Conservation (phyloP, 2,329 filamentous ascomycete species). For the Penicillium brevicompactum region DNA sequence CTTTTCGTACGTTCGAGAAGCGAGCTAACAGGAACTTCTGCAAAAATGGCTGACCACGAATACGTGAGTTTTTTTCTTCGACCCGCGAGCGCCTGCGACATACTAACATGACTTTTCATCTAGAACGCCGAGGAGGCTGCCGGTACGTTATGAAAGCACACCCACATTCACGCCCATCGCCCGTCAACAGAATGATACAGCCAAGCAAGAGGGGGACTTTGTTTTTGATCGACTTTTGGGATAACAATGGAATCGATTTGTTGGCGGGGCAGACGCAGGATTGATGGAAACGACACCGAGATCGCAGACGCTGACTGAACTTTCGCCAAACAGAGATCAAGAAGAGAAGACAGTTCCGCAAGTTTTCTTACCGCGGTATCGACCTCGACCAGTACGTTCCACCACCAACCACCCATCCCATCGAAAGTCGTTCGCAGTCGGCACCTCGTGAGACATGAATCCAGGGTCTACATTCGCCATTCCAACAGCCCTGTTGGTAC, state of each 20-base stretch:
- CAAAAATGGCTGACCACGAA: conserved; percentile 84
- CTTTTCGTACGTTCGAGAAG: conserved; percentile 51
- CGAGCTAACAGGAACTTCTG: conserved; percentile 49
- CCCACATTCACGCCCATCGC: conserved; percentile 20
- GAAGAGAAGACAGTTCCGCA: conserved; percentile 99
- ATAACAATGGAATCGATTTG: conserved; percentile 1
- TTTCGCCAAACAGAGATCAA: conserved; percentile 74
- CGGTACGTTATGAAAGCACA: conserved; percentile 53
- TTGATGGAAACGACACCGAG: conserved; percentile 19
- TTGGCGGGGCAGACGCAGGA: conserved; percentile 15
- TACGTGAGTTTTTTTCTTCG: conserved; percentile 66
- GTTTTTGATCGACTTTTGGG: conserved; percentile 5
- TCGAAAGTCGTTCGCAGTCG: conserved; percentile 12
- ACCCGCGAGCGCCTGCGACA: conserved; percentile 12
- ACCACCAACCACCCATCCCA: conserved; percentile 14
- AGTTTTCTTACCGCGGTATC: conserved; percentile 99
- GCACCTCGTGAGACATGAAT: conserved; percentile 9
- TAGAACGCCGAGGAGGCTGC: conserved; percentile 97
- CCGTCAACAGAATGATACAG: conserved; percentile 11
- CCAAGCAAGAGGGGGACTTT: conserved; percentile 6
- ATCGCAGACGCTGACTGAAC: conserved; percentile 33
- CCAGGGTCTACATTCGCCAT: conserved; percentile 4
- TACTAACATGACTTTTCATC: conserved; percentile 39
- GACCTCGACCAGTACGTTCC: conserved; percentile 94
- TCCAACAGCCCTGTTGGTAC: neutral